Evolutionary conservation across 331 rosid genomes (phyloP).

Genomic region (Quercus tomentella): DNA sequence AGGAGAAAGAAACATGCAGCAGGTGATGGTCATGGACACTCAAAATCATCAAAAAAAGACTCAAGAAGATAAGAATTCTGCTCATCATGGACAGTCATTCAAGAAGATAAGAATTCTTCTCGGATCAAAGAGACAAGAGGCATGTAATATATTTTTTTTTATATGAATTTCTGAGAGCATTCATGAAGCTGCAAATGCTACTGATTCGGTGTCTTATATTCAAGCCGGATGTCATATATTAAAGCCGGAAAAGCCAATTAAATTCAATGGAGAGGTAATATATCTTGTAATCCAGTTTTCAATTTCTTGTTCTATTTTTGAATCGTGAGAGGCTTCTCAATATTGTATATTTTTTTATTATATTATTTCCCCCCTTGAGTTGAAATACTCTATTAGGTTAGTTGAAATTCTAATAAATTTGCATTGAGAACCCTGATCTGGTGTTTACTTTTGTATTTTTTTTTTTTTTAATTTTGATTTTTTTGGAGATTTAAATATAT

Average conservation of each 20-base stretch:
- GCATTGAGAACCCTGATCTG: constrained; percentile 32
- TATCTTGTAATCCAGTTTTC: constrained; percentile 42
- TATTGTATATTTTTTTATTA: constrained; percentile 56
- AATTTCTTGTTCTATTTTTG: constrained; percentile 34
- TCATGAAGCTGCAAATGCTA: constrained; percentile 50
- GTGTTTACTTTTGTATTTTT: constrained; percentile 22
- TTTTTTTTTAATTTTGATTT: constrained; percentile 16
- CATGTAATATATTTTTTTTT: constrained; percentile 28
- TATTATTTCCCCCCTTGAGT: constrained; percentile 19
- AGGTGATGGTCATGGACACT: constrained; percentile 50
- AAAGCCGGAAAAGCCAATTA: constrained; percentile 42
- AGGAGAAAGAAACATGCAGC: constrained; percentile 73
- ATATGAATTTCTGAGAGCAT: constrained; percentile 43
- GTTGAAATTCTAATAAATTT: constrained; percentile 50
- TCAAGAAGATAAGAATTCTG: constrained; percentile 32
- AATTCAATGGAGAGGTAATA: constrained; percentile 46
- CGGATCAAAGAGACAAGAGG: constrained; percentile 27
- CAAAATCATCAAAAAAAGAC: constrained; percentile 53
- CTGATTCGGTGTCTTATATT: constrained; percentile 30
- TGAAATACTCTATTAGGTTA: constrained; percentile 36
- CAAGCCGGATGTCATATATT: constrained; percentile 29
- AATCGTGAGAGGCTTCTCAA: constrained; percentile 43
- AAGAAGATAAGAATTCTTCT: constrained; percentile 31
- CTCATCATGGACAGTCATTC: constrained; percentile 41
- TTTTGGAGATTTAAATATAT: neutral